These are phyloP conservation scores for Strobilomyces echinocephalus DNA, from an alignment of 768 basidiomycete species.

Conservation along the genomic window DNA sequence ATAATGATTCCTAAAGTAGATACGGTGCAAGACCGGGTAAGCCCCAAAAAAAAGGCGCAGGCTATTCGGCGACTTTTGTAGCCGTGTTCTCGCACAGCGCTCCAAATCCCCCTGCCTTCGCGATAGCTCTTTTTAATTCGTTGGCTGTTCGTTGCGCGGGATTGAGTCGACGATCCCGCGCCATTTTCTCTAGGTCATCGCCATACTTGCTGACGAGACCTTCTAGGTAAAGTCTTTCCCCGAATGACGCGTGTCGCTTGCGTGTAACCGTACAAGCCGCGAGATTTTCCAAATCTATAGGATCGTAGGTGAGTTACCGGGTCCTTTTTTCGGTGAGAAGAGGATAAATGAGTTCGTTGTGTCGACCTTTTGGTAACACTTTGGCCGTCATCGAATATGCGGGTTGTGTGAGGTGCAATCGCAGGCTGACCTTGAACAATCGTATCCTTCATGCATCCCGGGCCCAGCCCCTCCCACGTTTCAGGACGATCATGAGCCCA, in stretches of 20 bases:
- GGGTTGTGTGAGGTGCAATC: not conserved
- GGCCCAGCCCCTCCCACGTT: not conserved
- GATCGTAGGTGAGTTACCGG: constrained; percentile 10
- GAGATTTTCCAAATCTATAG: constrained; percentile 60
- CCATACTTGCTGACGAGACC: constrained; percentile 68
- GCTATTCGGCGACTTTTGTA: constrained; percentile 2
- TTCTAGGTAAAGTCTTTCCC: constrained; percentile 64
- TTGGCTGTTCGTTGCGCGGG: constrained; percentile 80
- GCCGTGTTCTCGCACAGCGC: constrained; percentile 16
- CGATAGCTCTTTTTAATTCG: constrained; percentile 62
- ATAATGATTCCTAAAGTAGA: constrained; percentile 15
- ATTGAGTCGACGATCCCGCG: constrained; percentile 73
- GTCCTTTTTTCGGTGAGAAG: not conserved
- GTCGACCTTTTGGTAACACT: not conserved
- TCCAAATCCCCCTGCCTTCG: constrained; percentile 47
- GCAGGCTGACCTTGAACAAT: constrained; percentile 34
- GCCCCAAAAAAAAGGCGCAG: constrained; percentile 3
- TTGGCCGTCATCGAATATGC: not conserved
- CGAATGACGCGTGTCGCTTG: constrained; percentile 59
- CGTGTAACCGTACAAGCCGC: constrained; percentile 45
- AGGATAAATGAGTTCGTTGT: not conserved
- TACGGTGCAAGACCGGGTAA: constrained; percentile 7
- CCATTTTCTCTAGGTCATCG: constrained; percentile 70
- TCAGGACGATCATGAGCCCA: constrained; percentile 15
- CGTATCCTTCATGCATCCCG: not conserved